Conservation (phyloP, 805 yeast genomes). For the Saturnispora diversa region DNA sequence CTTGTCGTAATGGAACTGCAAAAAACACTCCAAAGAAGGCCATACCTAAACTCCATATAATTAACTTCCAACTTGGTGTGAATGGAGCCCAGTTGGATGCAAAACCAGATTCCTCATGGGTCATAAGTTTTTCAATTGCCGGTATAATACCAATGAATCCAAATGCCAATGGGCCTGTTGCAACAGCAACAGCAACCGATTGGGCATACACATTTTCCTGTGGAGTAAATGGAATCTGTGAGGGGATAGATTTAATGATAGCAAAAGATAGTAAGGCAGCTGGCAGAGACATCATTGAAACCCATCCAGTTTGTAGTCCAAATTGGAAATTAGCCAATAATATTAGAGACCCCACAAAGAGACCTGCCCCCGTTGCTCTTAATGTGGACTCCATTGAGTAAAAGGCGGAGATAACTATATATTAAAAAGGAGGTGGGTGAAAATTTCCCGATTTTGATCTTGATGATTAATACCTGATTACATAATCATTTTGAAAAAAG, state of each 20-base stretch:
- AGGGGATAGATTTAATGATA: conserved; percentile 53
- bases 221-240: conserved; percentile 52
- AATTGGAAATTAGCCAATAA: conserved; percentile 88
- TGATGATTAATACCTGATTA: no score
- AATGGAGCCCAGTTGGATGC: conserved; percentile 32
- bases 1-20: conserved; percentile 80
- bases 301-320: conserved; percentile 98
- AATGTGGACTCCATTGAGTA: conserved; percentile 48
- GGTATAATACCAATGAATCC: conserved; percentile 95
- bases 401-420: not conserved
- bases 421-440: no score
- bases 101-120: conserved; percentile 68
- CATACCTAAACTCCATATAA: conserved; percentile 78
- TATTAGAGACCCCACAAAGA: conserved; percentile 79
- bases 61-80: conserved; percentile 39
- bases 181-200: conserved; percentile 92
- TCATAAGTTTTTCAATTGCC: conserved; percentile 83
- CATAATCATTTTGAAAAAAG: no score
- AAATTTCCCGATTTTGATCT: no score
- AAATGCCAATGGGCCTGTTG: conserved; percentile 94
- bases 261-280: conserved; percentile 86
- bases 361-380: conserved; percentile 68
- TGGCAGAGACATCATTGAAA: conserved; percentile 97
- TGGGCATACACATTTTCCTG: conserved; percentile 93
- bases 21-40: conserved; percentile 95